Conservation (phyloP, 2,329 filamentous ascomycete genomes). For the Botrytis sinoallii region DNA sequence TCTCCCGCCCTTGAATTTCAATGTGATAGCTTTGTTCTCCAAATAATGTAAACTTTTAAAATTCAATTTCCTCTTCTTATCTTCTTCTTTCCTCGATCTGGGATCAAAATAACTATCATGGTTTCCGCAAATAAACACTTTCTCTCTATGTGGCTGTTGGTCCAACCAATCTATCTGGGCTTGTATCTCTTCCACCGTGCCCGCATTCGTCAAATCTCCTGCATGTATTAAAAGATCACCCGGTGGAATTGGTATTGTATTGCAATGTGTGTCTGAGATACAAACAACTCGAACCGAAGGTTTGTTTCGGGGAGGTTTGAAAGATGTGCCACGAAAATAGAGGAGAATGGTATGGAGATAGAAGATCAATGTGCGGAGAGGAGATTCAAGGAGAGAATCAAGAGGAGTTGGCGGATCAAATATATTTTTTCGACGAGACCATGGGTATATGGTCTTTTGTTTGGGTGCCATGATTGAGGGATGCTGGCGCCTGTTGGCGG, state of each 20-base stretch:
- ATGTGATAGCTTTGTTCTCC: constrained; percentile 62
- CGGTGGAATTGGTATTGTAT: constrained; percentile 60
- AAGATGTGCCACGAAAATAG: constrained; percentile 64
- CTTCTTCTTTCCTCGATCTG: constrained; percentile 54
- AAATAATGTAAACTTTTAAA: constrained; percentile 73
- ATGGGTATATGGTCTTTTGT: constrained; percentile 30
- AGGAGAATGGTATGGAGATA: constrained; percentile 63
- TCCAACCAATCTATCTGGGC: constrained; percentile 80
- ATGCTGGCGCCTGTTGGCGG: background rate
- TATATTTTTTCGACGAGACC: constrained; percentile 32
- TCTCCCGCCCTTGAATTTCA: constrained; percentile 59
- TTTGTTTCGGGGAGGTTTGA: constrained; percentile 52
- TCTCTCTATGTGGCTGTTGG: constrained; percentile 70
- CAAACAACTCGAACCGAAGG: constrained; percentile 73
- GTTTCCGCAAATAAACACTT: constrained; percentile 82
- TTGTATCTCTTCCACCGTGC: constrained; percentile 72
- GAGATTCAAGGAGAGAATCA: constrained; percentile 65
- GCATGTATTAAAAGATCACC: constrained; percentile 89
- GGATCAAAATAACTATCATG: constrained; percentile 85
- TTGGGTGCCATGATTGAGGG: constrained; percentile 14
- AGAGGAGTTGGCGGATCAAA: constrained; percentile 45
- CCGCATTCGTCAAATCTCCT: constrained; percentile 76
- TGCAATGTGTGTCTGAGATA: constrained; percentile 83
- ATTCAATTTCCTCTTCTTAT: constrained; percentile 56
- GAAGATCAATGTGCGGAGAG: constrained; percentile 61